A percentile compares a stretch with the other conserved stretches of the same genome.
phyloP scores from a whole-genome alignment of 1,284 basidiomycete species.

The Kalmanozyma brasiliensis region DNA sequence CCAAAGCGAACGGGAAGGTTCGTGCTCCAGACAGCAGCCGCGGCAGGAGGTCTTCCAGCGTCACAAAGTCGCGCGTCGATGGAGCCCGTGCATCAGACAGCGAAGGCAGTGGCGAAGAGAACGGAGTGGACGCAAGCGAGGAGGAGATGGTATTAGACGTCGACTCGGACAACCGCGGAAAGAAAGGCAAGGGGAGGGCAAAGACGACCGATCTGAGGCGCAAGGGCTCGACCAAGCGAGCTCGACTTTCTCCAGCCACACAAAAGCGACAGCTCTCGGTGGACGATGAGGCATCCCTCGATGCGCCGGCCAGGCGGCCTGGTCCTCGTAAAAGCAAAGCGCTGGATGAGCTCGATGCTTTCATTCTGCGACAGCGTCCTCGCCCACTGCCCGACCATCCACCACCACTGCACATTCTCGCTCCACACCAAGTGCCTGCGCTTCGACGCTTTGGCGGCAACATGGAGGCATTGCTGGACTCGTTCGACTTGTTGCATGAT shows the following conservation, averaged over 20 bases:
- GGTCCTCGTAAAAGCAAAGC: constrained; percentile 37
- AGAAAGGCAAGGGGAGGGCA: constrained; percentile 14
- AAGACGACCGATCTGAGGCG: background rate
- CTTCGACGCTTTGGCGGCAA: constrained; percentile 31
- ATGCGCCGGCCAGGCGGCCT: constrained; percentile 17
- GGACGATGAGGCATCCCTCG: constrained; percentile 16
- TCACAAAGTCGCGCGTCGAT: constrained; percentile 9
- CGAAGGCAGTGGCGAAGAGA: constrained; percentile 16
- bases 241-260: constrained; percentile 9
- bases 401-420: constrained; percentile 39
- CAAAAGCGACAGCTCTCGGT: constrained; percentile 12
- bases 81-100: constrained; percentile 1
- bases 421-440: constrained; percentile 44
- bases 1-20: constrained; percentile 10
- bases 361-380: constrained; percentile 31
- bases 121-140: constrained; percentile 5
- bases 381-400: constrained; percentile 34
- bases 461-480: constrained; percentile 23
- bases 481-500: constrained; percentile 45
- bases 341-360: constrained; percentile 37
- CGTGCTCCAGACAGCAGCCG: constrained; percentile 5
- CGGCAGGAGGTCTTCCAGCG: constrained; percentile 24
- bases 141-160: constrained; percentile 12
- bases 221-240: constrained; percentile 4
- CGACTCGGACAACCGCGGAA: background rate